These are phyloP conservation scores for Coffea canephora DNA, from an alignment of 257 asterid species.

Conservation along the genomic window DNA sequence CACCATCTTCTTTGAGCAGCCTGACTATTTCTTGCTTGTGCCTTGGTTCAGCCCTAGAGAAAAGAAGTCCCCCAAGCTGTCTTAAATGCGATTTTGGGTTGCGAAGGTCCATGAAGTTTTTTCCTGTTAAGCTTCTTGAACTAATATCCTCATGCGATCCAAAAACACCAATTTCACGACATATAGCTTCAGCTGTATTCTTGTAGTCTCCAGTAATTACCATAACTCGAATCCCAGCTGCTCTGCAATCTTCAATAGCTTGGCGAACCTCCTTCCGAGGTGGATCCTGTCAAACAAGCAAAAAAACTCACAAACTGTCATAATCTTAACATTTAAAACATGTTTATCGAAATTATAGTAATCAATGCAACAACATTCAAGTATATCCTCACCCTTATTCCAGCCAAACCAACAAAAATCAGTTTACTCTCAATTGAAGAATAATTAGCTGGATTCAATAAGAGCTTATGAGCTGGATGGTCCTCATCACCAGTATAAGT, in stretches of 20 bases:
- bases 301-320: not conserved
- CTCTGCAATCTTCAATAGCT: conserved; percentile 93
- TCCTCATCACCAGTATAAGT: conserved; percentile 90
- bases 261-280: conserved; percentile 94
- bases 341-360: not conserved
- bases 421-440: conserved; percentile 82
- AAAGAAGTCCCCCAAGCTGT: conserved; percentile 83
- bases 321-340: not conserved
- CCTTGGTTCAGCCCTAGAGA: conserved; percentile 99
- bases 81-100: conserved; percentile 59
- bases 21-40: conserved; percentile 98
- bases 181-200: conserved; percentile 95
- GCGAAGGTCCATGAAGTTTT: conserved; percentile 68
- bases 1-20: conserved; percentile 92
- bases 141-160: conserved; percentile 68
- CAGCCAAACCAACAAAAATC: conserved; percentile 89
- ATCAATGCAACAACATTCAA: conserved; percentile 5
- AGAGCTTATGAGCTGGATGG: conserved; percentile 87
- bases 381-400: conserved; percentile 72
- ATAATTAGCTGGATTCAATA: conserved; percentile 79
- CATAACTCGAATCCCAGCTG: conserved; percentile 97
- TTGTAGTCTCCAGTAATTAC: conserved; percentile 97
- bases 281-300: conserved; percentile 59
- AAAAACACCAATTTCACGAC: conserved; percentile 94
- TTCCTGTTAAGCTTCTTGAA: conserved; percentile 85